Conservation (phyloP, 163 green algal genomes). For the Scenedesmus sp. region DNA sequence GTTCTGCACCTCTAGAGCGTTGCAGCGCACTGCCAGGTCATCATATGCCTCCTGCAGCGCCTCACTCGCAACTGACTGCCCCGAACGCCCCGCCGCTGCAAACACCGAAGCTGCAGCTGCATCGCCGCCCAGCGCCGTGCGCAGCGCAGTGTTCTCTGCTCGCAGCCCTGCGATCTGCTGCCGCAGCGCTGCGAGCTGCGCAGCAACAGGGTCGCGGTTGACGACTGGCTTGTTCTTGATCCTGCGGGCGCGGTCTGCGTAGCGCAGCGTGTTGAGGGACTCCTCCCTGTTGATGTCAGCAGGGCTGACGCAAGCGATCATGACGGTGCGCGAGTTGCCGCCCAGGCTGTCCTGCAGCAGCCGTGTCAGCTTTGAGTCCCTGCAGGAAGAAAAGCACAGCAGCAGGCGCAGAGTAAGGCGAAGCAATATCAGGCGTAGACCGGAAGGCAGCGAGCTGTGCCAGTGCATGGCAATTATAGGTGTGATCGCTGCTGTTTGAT, state of each 20-base stretch:
- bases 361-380: conserved; percentile 93
- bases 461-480: no score
- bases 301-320: conserved; percentile 94
- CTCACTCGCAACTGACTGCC: conserved; percentile 37
- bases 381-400: conserved; percentile 48
- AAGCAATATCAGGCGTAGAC: neutral
- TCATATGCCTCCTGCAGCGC: conserved; percentile 64
- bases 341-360: conserved; percentile 93
- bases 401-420: neutral
- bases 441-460: neutral
- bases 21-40: conserved; percentile 47
- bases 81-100: neutral
- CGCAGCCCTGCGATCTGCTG: conserved; percentile 70
- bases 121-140: conserved; percentile 29
- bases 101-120: conserved; percentile 22
- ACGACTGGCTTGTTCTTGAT: conserved; percentile 96
- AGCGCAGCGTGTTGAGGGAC: conserved; percentile 95
- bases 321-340: conserved; percentile 89
- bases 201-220: conserved; percentile 74
- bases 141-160: conserved; percentile 69
- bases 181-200: conserved; percentile 67
- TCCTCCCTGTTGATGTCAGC: conserved; percentile 95
- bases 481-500: no score
- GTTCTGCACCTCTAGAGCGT: conserved; percentile 65
- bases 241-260: conserved; percentile 88